Conservation (phyloP, 1,284 basidiomycete genomes). For the Exsudoporus floridanus region DNA sequence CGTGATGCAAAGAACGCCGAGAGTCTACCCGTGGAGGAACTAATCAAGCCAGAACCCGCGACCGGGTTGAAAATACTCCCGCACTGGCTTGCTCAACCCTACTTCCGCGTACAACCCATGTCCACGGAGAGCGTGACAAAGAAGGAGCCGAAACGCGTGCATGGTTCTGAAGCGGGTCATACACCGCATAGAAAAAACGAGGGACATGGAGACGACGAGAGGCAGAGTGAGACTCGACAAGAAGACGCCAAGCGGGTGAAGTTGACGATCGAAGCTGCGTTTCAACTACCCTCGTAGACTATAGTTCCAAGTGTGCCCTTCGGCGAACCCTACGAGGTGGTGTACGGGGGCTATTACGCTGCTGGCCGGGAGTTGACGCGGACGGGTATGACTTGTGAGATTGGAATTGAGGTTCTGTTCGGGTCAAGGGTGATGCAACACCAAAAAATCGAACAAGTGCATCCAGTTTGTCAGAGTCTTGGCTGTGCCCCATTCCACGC, state of each 20-base stretch:
- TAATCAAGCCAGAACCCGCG: slow-evolving; percentile 49
- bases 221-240: not conserved
- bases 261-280: not conserved
- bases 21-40: slow-evolving; percentile 41
- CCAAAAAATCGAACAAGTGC: not conserved
- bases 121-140: not conserved
- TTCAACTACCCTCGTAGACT: not conserved
- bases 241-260: slow-evolving; percentile 19
- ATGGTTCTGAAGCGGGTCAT: not conserved
- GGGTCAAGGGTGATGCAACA: no score
- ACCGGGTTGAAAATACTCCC: slow-evolving; percentile 67
- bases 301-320: not conserved
- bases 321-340: not conserved
- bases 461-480: no score
- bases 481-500: not conserved
- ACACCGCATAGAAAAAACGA: not conserved
- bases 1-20: slow-evolving; percentile 44
- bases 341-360: not conserved
- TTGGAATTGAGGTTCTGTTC: not conserved
- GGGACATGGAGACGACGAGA: not conserved
- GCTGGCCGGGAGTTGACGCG: not conserved
- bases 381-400: not conserved
- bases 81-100: slow-evolving; percentile 82
- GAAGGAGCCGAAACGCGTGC: slow-evolving; percentile 13
- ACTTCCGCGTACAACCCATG: slow-evolving; percentile 16